Evolutionary conservation across 1,139 yeast species (phyloP).

Genomic region (Yamadazyma songkhlaensis): DNA sequence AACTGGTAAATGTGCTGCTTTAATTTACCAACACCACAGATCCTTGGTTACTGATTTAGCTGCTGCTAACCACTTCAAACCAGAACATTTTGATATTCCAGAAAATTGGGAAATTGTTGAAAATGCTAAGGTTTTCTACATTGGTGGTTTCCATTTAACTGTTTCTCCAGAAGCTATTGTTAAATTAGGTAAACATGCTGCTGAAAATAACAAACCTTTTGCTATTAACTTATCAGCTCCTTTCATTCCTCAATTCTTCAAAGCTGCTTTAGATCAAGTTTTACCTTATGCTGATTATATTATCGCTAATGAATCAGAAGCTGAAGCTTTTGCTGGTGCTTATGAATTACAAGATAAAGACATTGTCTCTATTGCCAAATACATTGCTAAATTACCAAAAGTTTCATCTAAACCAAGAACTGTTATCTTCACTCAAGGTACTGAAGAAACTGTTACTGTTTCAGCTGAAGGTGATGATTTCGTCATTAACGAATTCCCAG

Average conservation of each 20-base stretch:
- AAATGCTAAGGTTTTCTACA: conserved; percentile 77
- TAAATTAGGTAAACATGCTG: conserved; percentile 88
- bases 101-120: conserved; percentile 90
- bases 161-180: conserved; percentile 94
- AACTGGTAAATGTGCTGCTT: conserved; percentile 98
- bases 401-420: conserved; percentile 72
- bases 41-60: conserved; percentile 94
- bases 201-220: conserved; percentile 78
- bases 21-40: conserved; percentile 84
- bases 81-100: conserved; percentile 80
- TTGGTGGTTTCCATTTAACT: conserved; percentile 98
- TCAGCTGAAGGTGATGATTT: conserved; percentile 49
- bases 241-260: conserved; percentile 92
- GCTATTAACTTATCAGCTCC: conserved; percentile 93
- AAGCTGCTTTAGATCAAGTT: conserved; percentile 78
- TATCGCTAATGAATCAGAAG: conserved; percentile 96
- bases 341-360: conserved; percentile 61
- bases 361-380: conserved; percentile 75
- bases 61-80: conserved; percentile 96
- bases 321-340: conserved; percentile 88
- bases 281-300: conserved; percentile 88
- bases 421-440: conserved; percentile 90
- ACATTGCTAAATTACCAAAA: conserved; percentile 77
- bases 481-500: conserved; percentile 55
- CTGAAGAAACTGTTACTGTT: conserved; percentile 82